Evolutionary conservation across 2,329 filamentous ascomycete genomes (phyloP).

Genomic region (Neofusicoccum kwambonambiense): DNA sequence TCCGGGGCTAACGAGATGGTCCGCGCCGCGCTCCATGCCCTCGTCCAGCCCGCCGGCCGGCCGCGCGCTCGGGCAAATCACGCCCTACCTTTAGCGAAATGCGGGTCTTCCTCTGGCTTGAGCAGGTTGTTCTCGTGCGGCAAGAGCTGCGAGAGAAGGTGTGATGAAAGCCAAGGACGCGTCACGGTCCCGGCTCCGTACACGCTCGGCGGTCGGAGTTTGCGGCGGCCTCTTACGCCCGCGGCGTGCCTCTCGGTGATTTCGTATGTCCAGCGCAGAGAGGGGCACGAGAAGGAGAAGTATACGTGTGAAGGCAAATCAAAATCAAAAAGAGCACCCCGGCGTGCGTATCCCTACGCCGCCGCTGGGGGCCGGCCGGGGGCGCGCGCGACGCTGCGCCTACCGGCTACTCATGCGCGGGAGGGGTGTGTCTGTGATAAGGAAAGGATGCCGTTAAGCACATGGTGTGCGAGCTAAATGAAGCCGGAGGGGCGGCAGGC

Average conservation of each 20-base stretch:
- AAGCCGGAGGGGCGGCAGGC: neutral
- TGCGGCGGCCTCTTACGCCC: neutral
- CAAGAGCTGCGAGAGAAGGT: neutral
- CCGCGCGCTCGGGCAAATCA: neutral
- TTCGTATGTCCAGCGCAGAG: neutral
- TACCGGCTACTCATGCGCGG: neutral
- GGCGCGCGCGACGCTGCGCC: neutral
- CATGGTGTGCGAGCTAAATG: neutral
- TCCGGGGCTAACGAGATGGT: neutral
- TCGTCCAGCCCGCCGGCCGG: neutral
- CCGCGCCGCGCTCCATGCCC: neutral
- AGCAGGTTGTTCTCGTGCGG: neutral
- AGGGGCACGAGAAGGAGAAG: neutral
- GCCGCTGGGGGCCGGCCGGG: no score
- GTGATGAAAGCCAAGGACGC: constrained; percentile 10
- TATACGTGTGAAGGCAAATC: constrained; percentile 6
- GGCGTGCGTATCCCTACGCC: no score
- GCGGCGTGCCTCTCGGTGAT: neutral
- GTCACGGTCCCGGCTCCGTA: constrained; percentile 7
- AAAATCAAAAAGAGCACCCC: neutral
- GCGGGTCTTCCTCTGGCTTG: neutral
- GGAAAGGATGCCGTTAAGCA: neutral
- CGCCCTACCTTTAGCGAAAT: constrained; percentile 8
- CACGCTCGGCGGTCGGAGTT: constrained; percentile 3
- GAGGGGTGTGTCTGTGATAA: neutral